phyloP scores from a whole-genome alignment of 441 rosid genomes.

The Flueggea neowawraea region DNA sequence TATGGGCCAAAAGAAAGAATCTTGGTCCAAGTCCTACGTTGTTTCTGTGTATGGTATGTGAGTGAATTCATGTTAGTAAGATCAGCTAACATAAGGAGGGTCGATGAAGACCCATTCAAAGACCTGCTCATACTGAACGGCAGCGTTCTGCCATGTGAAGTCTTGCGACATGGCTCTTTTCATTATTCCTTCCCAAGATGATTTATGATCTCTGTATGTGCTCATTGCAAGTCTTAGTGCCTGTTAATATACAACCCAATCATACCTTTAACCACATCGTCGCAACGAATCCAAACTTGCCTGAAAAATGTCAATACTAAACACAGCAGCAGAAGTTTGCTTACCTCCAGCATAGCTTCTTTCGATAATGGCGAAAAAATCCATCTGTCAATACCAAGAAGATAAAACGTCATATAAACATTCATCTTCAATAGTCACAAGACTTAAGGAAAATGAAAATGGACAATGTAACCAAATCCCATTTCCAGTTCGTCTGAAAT shows the following conservation, averaged over 20 bases:
- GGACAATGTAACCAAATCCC: no score
- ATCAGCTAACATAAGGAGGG: slow-evolving; percentile 48
- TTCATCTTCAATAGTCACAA: no score
- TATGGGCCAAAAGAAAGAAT: no score
- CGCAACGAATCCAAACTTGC: no score
- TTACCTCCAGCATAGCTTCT: slow-evolving; percentile 77
- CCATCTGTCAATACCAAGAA: slow-evolving; percentile 54
- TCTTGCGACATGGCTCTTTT: slow-evolving; percentile 71
- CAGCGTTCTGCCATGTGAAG: slow-evolving; percentile 88
- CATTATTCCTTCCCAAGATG: slow-evolving; percentile 81
- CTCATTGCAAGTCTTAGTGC: slow-evolving; percentile 57
- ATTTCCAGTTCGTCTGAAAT: no score
- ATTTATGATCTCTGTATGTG: slow-evolving; percentile 74
- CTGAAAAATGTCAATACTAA: no score
- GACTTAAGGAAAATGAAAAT: no score
- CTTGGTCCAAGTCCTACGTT: no score
- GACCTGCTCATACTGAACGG: slow-evolving; percentile 76
- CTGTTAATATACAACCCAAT: slow-evolving; percentile 24
- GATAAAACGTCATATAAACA: no score
- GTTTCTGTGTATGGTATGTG: no score
- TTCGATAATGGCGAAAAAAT: slow-evolving; percentile 69
- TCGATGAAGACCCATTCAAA: slow-evolving; percentile 82
- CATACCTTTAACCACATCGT: background rate
- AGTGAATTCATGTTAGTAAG: no score
- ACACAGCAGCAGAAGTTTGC: slow-evolving; percentile 12